phyloP scores from a whole-genome alignment of 169 alveolate species.

The Plasmodium vivax region DNA sequence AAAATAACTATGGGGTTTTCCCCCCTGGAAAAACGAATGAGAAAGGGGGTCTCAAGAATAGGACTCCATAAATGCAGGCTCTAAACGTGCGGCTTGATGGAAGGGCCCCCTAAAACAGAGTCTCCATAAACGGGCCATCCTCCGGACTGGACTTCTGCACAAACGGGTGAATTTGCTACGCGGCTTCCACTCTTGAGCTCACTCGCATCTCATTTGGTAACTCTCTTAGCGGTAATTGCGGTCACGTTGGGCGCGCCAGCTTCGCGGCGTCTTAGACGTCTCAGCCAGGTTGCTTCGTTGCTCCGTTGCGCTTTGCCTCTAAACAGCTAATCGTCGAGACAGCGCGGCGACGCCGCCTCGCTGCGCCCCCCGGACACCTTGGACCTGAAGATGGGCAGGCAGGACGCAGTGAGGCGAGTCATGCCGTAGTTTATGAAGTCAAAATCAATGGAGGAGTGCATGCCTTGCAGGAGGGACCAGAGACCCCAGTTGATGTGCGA shows the following conservation, averaged over 20 bases:
- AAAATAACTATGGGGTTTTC: not conserved
- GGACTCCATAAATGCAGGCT: not conserved
- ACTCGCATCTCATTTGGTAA: not conserved
- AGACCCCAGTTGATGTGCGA: slow-evolving; percentile 83
- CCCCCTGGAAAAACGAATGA: not conserved
- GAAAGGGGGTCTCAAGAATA: not conserved
- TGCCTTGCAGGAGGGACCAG: slow-evolving; percentile 82
- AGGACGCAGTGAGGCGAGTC: slow-evolving; percentile 73
- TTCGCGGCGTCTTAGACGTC: no score
- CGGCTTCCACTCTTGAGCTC: not conserved
- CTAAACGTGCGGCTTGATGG: not conserved
- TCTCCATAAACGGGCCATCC: not conserved
- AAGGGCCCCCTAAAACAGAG: not conserved
- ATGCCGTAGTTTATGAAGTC: slow-evolving; percentile 78
- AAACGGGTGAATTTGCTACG: not conserved
- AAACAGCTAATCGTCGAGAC: not conserved
- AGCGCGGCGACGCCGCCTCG: not conserved
- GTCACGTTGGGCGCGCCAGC: not conserved
- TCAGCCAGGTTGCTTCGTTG: not conserved
- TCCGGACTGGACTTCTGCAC: not conserved
- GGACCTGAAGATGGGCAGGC: slow-evolving; percentile 18
- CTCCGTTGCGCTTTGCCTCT: not conserved
- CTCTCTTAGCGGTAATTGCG: not conserved
- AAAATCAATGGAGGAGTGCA: slow-evolving; percentile 78
- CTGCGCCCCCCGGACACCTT: not conserved